Evolutionary conservation across 371 early-diverging fungal genomes (phyloP), one percentile per base, ranked within the genome.

Genomic region (Mucor velutinosus): DNA sequence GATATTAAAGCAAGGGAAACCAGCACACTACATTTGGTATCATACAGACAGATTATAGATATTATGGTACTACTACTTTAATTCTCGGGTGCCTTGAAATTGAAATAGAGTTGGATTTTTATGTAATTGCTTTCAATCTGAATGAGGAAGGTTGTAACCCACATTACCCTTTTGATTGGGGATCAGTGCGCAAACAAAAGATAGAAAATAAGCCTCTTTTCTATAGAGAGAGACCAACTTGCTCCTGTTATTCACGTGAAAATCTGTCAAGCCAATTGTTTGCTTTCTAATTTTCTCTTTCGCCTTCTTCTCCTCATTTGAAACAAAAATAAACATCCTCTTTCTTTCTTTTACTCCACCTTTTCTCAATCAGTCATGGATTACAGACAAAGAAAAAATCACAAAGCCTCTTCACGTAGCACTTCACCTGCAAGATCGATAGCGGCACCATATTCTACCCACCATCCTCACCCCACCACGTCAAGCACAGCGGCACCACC

Each of bases 361-460:
- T 14, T 17, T n/a, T 43, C n/a, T 11, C 21, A 19, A 11, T 25
- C 51, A 6, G 32, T 15, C 14, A 62, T 30, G 21, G 45, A 55
- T 30, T 25, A 35, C 32, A 51, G 60, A 47, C 58, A 67, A 32
- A 62, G 63, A 37, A 57, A 62, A 58, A 45, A 15, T 15, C 64
- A 64, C 29, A 47, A 58, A 58, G 30, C 73, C 41, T 29, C 65
- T 12, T 64, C 73, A 43, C 72, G 72, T 27, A 67, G 75, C 11
- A 68, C 68, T 15, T 75, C 75, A 23, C 78, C 78, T 7, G 47
- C 55, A 19, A 67, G 71, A 17, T 35, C 67, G 37, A 49, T 49
- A 49, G 53, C 70, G 32, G 64, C 72, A 41, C 74, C 77, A 15
- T 77, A 73, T 64, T 65, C 60, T 10, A 49, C 27, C 17, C 53